Conservation (phyloP, 202 grass and related monocot species). For the Setaria viridis region DNA sequence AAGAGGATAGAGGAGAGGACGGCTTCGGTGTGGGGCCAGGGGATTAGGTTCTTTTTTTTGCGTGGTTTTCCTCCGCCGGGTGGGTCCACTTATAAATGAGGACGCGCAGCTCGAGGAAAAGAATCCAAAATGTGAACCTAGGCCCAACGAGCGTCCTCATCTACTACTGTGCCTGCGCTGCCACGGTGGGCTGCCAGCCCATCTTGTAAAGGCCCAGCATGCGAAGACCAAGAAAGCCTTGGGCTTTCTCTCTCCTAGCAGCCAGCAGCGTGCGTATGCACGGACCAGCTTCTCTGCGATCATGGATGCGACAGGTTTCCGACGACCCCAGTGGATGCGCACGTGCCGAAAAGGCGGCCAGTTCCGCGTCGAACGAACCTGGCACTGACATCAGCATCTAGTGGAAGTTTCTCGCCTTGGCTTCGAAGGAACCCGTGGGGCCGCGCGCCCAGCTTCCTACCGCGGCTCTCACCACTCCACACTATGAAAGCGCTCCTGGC, state of each 20-base stretch:
- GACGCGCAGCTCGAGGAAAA: background rate
- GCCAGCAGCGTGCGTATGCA: too few relatives aligned
- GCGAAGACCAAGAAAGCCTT: background rate
- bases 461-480: too few relatives aligned
- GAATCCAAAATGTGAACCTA: background rate
- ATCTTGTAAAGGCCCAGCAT: background rate
- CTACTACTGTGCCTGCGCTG: too few relatives aligned
- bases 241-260: too few relatives aligned
- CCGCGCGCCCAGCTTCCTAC: background rate
- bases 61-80: background rate
- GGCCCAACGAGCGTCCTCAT: background rate
- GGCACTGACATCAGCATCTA: too few relatives aligned
- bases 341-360: background rate
- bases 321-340: background rate
- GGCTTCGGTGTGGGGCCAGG: background rate
- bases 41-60: conserved; percentile 13
- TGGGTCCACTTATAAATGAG: background rate
- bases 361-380: background rate
- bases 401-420: conserved; percentile 16
- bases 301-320: background rate
- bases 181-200: background rate
- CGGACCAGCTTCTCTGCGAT: background rate
- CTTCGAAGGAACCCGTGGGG: conserved; percentile 26
- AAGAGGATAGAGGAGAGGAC: background rate
- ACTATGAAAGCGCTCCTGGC: background rate